Conservation (phyloP, 1,139 yeast genomes). For the Lodderomyces margitis region DNA sequence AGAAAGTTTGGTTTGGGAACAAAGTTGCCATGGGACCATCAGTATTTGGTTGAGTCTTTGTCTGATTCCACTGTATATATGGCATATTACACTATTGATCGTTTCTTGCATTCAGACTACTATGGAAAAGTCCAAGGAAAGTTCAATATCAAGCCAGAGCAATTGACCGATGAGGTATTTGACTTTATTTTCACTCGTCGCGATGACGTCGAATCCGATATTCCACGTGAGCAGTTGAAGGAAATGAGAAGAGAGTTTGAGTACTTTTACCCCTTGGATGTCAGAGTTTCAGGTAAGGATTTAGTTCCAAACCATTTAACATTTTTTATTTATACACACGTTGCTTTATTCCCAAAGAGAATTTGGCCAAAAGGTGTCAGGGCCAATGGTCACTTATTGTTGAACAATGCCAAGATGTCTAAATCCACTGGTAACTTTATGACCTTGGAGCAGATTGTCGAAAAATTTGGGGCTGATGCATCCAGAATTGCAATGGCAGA, state of each 20-base stretch:
- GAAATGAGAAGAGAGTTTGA: conserved; percentile 89
- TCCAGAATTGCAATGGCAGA: conserved; percentile 97
- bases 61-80: conserved; percentile 96
- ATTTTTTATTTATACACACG: conserved; percentile 89
- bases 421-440: conserved; percentile 96
- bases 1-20: conserved; percentile 97
- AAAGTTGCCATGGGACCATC: conserved; percentile 95
- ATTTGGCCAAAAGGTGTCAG: conserved; percentile 95
- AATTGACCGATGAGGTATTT: conserved; percentile 91
- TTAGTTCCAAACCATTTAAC: conserved; percentile 96
- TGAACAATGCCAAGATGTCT: conserved; percentile 97
- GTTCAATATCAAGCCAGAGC: conserved; percentile 72
- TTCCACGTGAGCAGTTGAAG: conserved; percentile 67
- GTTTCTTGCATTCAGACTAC: conserved; percentile 81
- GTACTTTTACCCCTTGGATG: conserved; percentile 92
- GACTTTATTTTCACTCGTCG: conserved; percentile 83
- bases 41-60: conserved; percentile 88
- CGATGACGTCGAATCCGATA: conserved; percentile 56
- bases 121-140: conserved; percentile 78
- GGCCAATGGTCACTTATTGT: conserved; percentile 91
- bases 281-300: conserved; percentile 93
- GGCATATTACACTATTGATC: conserved; percentile 91
- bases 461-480: conserved; percentile 97
- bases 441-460: conserved; percentile 80
- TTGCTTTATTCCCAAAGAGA: conserved; percentile 85